Base-by-base conservation (phyloP, 2,329 filamentous ascomycete species). In the Alternaria triticina region DNA sequence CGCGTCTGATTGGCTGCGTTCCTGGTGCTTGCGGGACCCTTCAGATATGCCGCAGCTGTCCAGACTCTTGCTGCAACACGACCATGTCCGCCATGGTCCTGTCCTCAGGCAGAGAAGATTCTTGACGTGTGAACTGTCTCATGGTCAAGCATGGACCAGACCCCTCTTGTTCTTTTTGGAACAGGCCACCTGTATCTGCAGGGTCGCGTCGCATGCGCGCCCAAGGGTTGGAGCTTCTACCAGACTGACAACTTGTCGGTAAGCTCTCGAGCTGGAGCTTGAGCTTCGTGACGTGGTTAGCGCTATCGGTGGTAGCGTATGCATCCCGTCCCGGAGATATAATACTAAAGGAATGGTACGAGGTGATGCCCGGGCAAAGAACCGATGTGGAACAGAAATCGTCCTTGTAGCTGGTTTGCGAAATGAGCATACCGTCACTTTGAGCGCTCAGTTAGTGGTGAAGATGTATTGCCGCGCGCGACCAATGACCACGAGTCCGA, bases 11-110 rank as follows among this genome's bases (percentile, higher is more conserved):
- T 69, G 61, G 67, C 63, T 47, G 58, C 47, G 69, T 70, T 60
- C 69, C 69, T 71, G 69, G 67, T 64, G 62, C 57, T 50, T 60
- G 55, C 59, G 61, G 61, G 61, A 51, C 33, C 61, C 54, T 27
- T 47, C 55, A 30, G 61, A 54, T 63, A 59, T 51, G 59, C 46
- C 27, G 56, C 52, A 55, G 55, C 49, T 51, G 36, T 59, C 61
- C 54, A 61, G 64, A 59, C 57, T 64, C 17, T 36, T 55, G 59
- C 61, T 63, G 61, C 57, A 40, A 47, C 56, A 63, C 45, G 25
- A 51, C 27, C 45, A 23, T 20, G 33, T 45, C 3, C 47, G 22
- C 46, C 55, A 54, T 28, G 36, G n/a, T 40, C 27, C 40, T 43
- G 11, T 46, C 40, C n/a, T 47, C 8, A 36, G 20, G 20, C 22